A percentile compares a stretch with the other conserved stretches of the same genome.
Evolutionary conservation across 2,329 filamentous ascomycete genomes (phyloP).

Genomic region (Zopfia rhizophila): DNA sequence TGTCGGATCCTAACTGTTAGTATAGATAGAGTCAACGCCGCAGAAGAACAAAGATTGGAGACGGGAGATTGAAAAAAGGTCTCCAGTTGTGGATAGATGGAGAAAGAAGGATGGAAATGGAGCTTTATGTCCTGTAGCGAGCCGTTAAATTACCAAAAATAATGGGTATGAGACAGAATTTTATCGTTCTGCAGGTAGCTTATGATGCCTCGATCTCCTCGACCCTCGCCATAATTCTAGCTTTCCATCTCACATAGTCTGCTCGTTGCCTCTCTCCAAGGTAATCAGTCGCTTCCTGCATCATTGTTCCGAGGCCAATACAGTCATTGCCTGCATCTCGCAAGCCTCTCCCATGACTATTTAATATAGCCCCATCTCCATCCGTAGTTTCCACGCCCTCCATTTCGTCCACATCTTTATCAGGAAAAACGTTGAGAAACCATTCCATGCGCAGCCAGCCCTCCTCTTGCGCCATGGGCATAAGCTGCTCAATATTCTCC

Average conservation of each 20-base stretch:
- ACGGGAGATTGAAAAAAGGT: too few relatives aligned
- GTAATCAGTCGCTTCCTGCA: slow-evolving; percentile 79
- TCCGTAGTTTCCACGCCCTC: slow-evolving; percentile 36
- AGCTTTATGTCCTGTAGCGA: too few relatives aligned
- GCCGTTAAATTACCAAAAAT: too few relatives aligned
- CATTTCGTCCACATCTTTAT: slow-evolving; percentile 30
- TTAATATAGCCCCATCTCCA: slow-evolving; percentile 45
- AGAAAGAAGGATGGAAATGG: too few relatives aligned
- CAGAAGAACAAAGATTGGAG: too few relatives aligned
- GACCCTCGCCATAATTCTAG: slow-evolving; percentile 67
- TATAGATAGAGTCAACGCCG: too few relatives aligned
- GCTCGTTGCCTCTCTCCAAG: slow-evolving; percentile 70
- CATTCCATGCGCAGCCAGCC: slow-evolving; percentile 64
- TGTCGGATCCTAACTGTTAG: too few relatives aligned
- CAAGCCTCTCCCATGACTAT: slow-evolving; percentile 47
- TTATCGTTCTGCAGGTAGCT: too few relatives aligned
- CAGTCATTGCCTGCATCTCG: slow-evolving; percentile 56
- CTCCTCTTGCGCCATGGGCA: slow-evolving; percentile 45
- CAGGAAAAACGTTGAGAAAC: slow-evolving; percentile 64
- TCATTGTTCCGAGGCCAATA: slow-evolving; percentile 71
- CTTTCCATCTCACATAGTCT: slow-evolving; percentile 74
- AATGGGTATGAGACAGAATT: too few relatives aligned
- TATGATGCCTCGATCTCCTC: slow-evolving; percentile 56
- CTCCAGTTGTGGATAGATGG: too few relatives aligned
- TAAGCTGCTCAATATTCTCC: slow-evolving; percentile 44